Conservation (phyloP, 768 basidiomycete genomes). For the Panellus pusillus region DNA sequence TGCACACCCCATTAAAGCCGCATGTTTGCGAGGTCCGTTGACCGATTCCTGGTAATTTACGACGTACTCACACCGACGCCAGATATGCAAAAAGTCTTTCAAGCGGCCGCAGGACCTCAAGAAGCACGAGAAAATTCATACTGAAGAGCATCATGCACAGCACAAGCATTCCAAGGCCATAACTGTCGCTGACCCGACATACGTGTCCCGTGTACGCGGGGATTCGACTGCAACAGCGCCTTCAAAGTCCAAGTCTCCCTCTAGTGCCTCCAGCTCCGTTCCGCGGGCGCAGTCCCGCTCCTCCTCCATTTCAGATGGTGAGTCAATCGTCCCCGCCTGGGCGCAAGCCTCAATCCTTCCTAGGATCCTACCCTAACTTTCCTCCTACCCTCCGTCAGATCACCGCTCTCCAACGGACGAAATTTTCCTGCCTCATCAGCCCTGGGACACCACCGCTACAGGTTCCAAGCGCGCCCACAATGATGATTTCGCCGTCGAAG, state of each 20-base stretch:
- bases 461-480: slow-evolving; percentile 74
- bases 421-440: slow-evolving; percentile 49
- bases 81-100: slow-evolving; percentile 96
- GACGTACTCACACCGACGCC: slow-evolving; percentile 20
- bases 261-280: slow-evolving; percentile 31
- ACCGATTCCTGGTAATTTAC: background rate
- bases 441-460: slow-evolving; percentile 59
- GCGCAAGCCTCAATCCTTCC: slow-evolving; percentile 14
- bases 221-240: slow-evolving; percentile 35
- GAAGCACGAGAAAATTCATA: slow-evolving; percentile 99
- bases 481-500: slow-evolving; percentile 55
- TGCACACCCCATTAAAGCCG: slow-evolving; percentile 95
- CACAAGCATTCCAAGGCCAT: slow-evolving; percentile 98
- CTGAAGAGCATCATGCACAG: slow-evolving; percentile 93
- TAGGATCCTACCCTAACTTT: slow-evolving; percentile 25
- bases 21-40: slow-evolving; percentile 78
- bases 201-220: slow-evolving; percentile 65
- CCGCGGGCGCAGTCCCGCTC: slow-evolving; percentile 52
- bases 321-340: slow-evolving; percentile 16
- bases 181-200: slow-evolving; percentile 77
- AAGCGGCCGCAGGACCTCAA: slow-evolving; percentile 99
- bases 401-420: slow-evolving; percentile 43
- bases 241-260: slow-evolving; percentile 31
- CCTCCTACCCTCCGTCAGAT: slow-evolving; percentile 29
- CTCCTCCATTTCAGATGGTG: slow-evolving; percentile 51